Percentiles rank a stretch among this genome's conserved stretches.
These are phyloP conservation scores for Tricholoma furcatifolium DNA, from an alignment of 768 basidiomycete genomes.

Conservation along the genomic window DNA sequence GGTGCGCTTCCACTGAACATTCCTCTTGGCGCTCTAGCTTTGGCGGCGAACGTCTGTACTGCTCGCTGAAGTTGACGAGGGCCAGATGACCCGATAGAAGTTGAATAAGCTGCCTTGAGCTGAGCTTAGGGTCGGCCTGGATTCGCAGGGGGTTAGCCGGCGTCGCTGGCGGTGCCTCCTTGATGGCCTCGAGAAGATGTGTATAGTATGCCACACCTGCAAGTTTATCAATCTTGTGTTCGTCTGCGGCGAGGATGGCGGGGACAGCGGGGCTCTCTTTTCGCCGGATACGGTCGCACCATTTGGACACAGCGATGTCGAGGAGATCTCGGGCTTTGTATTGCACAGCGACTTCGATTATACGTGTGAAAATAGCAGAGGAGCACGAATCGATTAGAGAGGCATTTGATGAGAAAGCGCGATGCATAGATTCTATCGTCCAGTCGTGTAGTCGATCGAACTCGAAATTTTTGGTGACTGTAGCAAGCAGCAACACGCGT, in stretches of 20 bases:
- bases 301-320: constrained; percentile 22
- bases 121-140: constrained; percentile 33
- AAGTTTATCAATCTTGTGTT: constrained; percentile 26
- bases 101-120: constrained; percentile 29
- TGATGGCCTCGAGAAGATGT: constrained; percentile 34
- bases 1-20: constrained; percentile 24
- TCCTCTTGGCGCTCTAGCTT: constrained; percentile 19
- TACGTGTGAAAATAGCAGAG: constrained; percentile 30
- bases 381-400: constrained; percentile 31
- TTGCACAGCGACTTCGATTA: constrained; percentile 27
- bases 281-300: constrained; percentile 28
- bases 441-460: constrained; percentile 45
- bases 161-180: constrained; percentile 24
- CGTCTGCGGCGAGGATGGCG: constrained; percentile 36
- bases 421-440: constrained; percentile 37
- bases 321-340: constrained; percentile 23
- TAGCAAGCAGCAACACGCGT: constrained; percentile 42
- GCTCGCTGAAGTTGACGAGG: constrained; percentile 36
- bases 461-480: constrained; percentile 48
- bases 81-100: constrained; percentile 34
- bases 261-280: constrained; percentile 34
- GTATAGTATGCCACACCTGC: constrained; percentile 38
- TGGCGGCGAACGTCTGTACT: constrained; percentile 26
- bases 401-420: constrained; percentile 21
- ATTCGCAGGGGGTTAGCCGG: constrained; percentile 29